These are phyloP conservation scores for Aethionema arabicum DNA, from an alignment of 345 rosid genomes.

Conservation along the genomic window DNA sequence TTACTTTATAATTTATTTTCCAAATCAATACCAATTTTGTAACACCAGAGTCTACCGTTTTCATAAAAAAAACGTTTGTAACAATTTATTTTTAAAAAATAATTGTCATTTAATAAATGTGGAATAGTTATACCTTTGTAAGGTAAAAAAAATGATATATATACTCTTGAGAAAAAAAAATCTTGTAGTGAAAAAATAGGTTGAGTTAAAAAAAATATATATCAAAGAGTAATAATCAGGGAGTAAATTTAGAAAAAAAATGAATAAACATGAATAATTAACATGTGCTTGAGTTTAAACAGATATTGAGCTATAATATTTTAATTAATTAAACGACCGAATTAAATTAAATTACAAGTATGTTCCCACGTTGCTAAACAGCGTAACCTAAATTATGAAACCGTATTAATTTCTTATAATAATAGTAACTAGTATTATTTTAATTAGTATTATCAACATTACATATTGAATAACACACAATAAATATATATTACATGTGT, in stretches of 20 bases:
- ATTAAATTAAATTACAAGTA: slow-evolving; percentile 12
- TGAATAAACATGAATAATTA: not conserved
- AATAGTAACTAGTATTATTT: too few relatives aligned
- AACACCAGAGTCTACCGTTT: not conserved
- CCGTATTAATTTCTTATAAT: slow-evolving; percentile 1
- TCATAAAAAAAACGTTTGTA: too few relatives aligned
- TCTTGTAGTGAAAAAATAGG: too few relatives aligned
- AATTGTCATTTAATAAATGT: too few relatives aligned
- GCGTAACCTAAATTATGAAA: slow-evolving; percentile 13
- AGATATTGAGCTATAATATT: slow-evolving; percentile 15
- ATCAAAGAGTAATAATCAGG: too few relatives aligned
- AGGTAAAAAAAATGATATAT: too few relatives aligned
- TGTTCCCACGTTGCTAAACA: slow-evolving; percentile 28
- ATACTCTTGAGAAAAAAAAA: too few relatives aligned
- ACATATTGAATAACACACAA: slow-evolving; percentile 6
- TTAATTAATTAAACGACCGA: slow-evolving; percentile 14
- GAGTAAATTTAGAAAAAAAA: too few relatives aligned
- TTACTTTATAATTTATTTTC: slow-evolving; percentile 13
- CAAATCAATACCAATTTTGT: slow-evolving; percentile 18
- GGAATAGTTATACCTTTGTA: too few relatives aligned
- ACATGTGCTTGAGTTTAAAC: slow-evolving; percentile 18
- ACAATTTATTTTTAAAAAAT: too few relatives aligned
- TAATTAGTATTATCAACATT: not conserved
- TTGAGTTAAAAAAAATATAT: too few relatives aligned
- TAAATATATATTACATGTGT: slow-evolving; percentile 1